Evolutionary conservation across 768 basidiomycete species (phyloP).

Genomic region (Naganishia kalamii): DNA sequence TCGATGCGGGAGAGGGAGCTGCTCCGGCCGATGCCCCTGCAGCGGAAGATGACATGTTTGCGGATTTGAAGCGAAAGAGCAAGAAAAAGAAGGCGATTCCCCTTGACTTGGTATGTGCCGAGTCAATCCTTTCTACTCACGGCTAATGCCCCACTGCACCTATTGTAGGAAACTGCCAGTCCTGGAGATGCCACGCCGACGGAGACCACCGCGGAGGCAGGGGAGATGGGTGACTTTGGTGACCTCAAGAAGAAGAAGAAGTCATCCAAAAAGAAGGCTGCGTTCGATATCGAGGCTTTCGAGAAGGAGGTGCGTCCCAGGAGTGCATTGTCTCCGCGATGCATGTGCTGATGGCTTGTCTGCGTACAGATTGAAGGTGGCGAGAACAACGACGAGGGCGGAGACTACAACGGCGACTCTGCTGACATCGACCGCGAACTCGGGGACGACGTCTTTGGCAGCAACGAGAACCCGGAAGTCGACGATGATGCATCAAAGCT

Average conservation of each 20-base stretch:
- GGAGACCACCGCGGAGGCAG: constrained; percentile 27
- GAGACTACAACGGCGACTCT: constrained; percentile 51
- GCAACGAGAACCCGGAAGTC: constrained; percentile 53
- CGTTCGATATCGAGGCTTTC: constrained; percentile 84
- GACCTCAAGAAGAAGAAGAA: constrained; percentile 50
- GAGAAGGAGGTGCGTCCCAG: constrained; percentile 70
- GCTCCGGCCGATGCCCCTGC: constrained; percentile 18
- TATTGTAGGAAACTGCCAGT: neutral
- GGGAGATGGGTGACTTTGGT: constrained; percentile 31
- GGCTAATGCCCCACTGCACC: neutral
- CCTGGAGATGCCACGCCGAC: constrained; percentile 18
- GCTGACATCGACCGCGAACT: constrained; percentile 56
- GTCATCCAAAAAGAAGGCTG: constrained; percentile 67
- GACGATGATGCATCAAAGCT: constrained; percentile 63
- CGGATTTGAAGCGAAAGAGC: constrained; percentile 78
- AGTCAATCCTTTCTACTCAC: neutral
- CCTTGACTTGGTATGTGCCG: constrained; percentile 41
- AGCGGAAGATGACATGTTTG: constrained; percentile 65
- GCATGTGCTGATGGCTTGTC: neutral
- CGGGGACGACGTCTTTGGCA: constrained; percentile 74
- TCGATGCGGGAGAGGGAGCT: constrained; percentile 28
- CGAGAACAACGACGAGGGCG: constrained; percentile 56
- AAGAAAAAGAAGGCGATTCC: constrained; percentile 67
- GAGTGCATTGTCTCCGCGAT: constrained; percentile 52
- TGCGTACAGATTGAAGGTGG: constrained; percentile 48